Base-by-base conservation (phyloP, 148 eudicot genomes). In the Linanthus parryae region DNA sequence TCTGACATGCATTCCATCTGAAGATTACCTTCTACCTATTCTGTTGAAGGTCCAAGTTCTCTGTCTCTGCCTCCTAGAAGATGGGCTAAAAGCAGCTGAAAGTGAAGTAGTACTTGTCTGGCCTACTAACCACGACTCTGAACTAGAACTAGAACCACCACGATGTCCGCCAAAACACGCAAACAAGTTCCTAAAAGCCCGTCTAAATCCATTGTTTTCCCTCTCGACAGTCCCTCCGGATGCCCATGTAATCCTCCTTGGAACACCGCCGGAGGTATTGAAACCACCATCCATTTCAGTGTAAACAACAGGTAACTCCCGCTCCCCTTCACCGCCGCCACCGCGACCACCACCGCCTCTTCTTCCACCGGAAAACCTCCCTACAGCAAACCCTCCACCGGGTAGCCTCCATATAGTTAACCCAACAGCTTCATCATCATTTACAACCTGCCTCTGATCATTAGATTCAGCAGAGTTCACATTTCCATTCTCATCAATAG, bases 161-260 rank as follows among this genome's bases (percentile, higher is more conserved):
- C 70, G 67, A 51, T 76, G 68, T 8, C 88, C 76, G 39, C 95
- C 75, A 59, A 87, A 92, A 73, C 99, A 92, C 36, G 81, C 65
- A 18, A 87, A 79, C 77, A 92, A 55, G 31, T 63, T 71, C 41
- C 72, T n/a, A 1, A 92, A 55, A 58, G 55, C 64, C 42, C 83
- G 48, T 46, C 94, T 73, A 28, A 79, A 57, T 5, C 94, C 85
- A 10, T 82, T 72, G 16, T 80, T 64, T 48, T 72, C 76, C 49
- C 83, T 70, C 0, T 74, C 65, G 3, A 66, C 73, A n/a, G 70
- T 83, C 40, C 81, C 84, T 44, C 96, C 74, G 7, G 83, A 57
- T n/a, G 83, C 91, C 99, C 99, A 88, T 0, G 94, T 75, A 50
- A 92, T 81, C 82, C 96, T 77, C 65, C 96, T 79, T n/a, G n/a